These are phyloP conservation scores for Ophiostoma piceae DNA, from an alignment of 2,329 filamentous ascomycete species.

Conservation along the genomic window DNA sequence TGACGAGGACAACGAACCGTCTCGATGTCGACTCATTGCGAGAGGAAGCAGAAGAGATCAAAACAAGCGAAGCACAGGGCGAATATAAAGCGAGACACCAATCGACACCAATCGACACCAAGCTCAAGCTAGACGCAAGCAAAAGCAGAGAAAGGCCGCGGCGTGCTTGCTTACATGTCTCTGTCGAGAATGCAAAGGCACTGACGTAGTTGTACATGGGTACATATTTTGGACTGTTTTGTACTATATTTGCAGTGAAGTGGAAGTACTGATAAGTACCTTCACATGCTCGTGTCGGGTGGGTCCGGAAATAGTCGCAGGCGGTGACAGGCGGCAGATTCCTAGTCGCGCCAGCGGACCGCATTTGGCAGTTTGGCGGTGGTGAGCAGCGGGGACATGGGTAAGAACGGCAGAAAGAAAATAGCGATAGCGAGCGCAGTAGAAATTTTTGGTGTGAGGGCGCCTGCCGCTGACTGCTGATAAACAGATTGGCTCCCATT, in stretches of 20 bases:
- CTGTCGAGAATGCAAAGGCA: background rate
- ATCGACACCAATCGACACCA: background rate
- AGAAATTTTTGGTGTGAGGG: constrained; percentile 13
- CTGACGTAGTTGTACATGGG: constrained; percentile 24
- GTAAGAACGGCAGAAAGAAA: constrained; percentile 1
- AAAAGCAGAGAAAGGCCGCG: background rate
- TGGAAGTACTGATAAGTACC: background rate
- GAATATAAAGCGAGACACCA: background rate
- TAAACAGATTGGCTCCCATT: constrained; percentile 21
- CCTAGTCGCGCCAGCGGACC: background rate
- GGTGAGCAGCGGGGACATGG: background rate
- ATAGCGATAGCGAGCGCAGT: background rate
- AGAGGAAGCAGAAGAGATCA: background rate
- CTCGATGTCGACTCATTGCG: constrained; percentile 7
- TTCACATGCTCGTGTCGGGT: constrained; percentile 18
- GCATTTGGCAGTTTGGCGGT: background rate
- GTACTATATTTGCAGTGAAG: background rate
- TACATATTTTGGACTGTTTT: background rate
- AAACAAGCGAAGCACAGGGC: background rate
- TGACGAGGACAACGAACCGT: background rate
- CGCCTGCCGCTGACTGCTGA: constrained; percentile 18
- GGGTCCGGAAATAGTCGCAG: constrained; percentile 13
- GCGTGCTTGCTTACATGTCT: constrained; percentile 11
- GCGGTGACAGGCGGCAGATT: constrained; percentile 2
- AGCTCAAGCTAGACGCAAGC: constrained; percentile 12